A percentile compares a stretch with the other conserved stretches of the same genome.
phyloP scores from a whole-genome alignment of 208 protist genomes.

The Leishmania major region DNA sequence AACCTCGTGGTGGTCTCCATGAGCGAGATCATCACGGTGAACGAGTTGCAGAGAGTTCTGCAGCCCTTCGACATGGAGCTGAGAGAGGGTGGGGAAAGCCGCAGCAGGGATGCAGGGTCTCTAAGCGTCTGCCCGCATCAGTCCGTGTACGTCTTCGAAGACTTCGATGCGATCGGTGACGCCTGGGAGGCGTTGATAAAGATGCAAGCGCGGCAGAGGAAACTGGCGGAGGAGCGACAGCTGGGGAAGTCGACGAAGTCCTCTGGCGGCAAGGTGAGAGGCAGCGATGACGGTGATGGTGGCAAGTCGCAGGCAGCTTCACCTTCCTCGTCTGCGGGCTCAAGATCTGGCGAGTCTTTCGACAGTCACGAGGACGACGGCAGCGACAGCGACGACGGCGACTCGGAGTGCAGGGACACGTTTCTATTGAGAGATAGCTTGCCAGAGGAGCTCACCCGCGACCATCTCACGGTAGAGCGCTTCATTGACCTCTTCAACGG shows the following conservation, averaged over 20 bases:
- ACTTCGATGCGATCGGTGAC: slow-evolving; percentile 71
- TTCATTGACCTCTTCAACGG: slow-evolving; percentile 91
- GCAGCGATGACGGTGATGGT: not conserved
- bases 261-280: not conserved
- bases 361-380: slow-evolving; percentile 12
- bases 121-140: slow-evolving; percentile 40
- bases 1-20: slow-evolving; percentile 81
- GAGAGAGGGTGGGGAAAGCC: slow-evolving; percentile 26
- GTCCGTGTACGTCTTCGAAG: slow-evolving; percentile 84
- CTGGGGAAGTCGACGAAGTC: not conserved
- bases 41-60: slow-evolving; percentile 60
- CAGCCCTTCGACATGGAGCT: slow-evolving; percentile 35
- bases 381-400: slow-evolving; percentile 13
- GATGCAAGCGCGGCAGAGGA: slow-evolving; percentile 12
- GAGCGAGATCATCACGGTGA: slow-evolving; percentile 65
- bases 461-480: slow-evolving; percentile 82
- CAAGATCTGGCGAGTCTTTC: not conserved
- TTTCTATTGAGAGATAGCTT: slow-evolving; percentile 13
- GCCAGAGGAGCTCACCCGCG: slow-evolving; percentile 30
- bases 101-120: not conserved
- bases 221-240: not conserved
- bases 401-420: slow-evolving; percentile 12
- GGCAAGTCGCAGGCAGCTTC: not conserved
- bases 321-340: not conserved
- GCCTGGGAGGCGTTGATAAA: slow-evolving; percentile 18